Conservation (phyloP, 225 moss, liverwort and hornwort species). For the Climacium dendroides region DNA sequence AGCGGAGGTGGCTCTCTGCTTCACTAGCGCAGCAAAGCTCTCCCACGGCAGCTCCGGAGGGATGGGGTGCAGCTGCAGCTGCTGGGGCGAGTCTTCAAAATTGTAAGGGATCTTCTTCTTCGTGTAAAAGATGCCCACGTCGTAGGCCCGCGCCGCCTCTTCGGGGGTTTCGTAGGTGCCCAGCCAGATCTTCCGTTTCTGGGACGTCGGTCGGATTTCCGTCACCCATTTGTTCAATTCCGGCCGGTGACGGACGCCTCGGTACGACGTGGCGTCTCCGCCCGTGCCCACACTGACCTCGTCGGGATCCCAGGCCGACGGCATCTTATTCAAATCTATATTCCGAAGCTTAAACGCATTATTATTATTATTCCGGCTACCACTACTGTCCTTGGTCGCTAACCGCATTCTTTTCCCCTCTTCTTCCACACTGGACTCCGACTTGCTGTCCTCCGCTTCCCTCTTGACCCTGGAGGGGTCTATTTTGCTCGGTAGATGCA, state of each 20-base stretch:
- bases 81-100: slow-evolving; percentile 42
- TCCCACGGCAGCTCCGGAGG: slow-evolving; percentile 40
- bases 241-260: slow-evolving; percentile 42
- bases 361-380: not conserved
- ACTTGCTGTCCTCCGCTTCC: slow-evolving; percentile 16
- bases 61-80: slow-evolving; percentile 40
- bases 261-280: slow-evolving; percentile 13
- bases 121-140: slow-evolving; percentile 49
- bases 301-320: slow-evolving; percentile 30
- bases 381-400: slow-evolving; percentile 18
- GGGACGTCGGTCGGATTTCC: slow-evolving; percentile 42
- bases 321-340: slow-evolving; percentile 41
- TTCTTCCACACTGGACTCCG: slow-evolving; percentile 22
- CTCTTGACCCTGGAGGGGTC: slow-evolving; percentile 23
- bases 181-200: slow-evolving; percentile 58
- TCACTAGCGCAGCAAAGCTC: slow-evolving; percentile 42
- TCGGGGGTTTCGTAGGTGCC: slow-evolving; percentile 46
- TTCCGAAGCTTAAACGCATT: slow-evolving; percentile 34
- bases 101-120: slow-evolving; percentile 51
- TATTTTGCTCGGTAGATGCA: slow-evolving; percentile 25
- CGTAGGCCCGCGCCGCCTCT: slow-evolving; percentile 44
- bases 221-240: slow-evolving; percentile 55
- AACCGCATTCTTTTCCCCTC: slow-evolving; percentile 33
- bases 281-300: slow-evolving; percentile 19
- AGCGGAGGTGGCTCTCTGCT: slow-evolving; percentile 43